Base-by-base conservation (phyloP, 192 early-diverging fungal genomes). In the Entrophospora sp. region DNA sequence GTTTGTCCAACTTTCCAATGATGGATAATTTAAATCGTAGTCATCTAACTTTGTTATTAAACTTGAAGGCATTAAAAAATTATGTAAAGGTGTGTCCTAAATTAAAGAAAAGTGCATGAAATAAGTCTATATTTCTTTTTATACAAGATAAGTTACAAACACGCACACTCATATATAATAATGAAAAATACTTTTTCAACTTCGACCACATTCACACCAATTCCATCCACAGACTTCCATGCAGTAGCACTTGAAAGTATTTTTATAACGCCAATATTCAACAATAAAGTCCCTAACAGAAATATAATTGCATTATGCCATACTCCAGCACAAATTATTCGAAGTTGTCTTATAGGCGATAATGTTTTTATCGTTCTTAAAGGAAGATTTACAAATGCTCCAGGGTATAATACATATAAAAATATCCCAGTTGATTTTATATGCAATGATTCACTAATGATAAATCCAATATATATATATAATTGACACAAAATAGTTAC, bases 341-440 rank as follows among this genome's bases (percentile, higher is more conserved):
- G 69, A 27, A 90, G 70, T 45, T 81, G 79, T 35, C 74, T 68
- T 0, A 73, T 25, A 16, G 83, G 76, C 4, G 73, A 66, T 32
- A 82, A 61, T 16, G 72, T 44, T 14, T 65, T 48, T 25, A 90
- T 52, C 22, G 65, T 56, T 28, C 76, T 65, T 4, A 77, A 60
- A 2, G 77, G 74, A 25, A 90, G 66, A 55, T 84, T 78, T 48
- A 90, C 89, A 80, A 90, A 90, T 30, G 89, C 89, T 66, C 89
- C 89, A 1, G 89, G 89, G 68, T 85, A 90, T 36, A 90, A 69
- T 48, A 87, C 75, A 43, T 77, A 74, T 44, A 90, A 55, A 66
- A 90, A 86, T 49, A 89, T 66, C 42, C 89, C 89, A 22, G 78
- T 72, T n/a, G 71, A 72, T 43, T 79, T 77, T 27, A 89, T 80